Evolutionary conservation across 1,284 basidiomycete species (phyloP), one percentile per base, ranked within the genome.

Genomic region (Ceratobasidium sp.): DNA sequence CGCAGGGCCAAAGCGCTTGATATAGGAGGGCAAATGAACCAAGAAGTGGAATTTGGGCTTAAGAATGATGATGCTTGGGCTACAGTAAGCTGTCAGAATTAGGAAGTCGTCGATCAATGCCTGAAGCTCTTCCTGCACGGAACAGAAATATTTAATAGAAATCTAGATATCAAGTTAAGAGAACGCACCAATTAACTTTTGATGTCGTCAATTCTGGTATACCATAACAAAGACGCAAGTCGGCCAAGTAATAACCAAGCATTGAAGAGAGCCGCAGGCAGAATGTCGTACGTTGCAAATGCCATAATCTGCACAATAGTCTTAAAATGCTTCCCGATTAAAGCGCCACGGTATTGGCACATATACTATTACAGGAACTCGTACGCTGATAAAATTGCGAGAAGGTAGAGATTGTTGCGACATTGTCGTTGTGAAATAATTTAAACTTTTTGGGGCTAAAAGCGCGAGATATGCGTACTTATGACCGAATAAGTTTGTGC

Each of bases 291-390:
- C 0, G 82, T 41, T 72, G 80, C 78, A 73, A 84, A 84, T 0
- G 76, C 44, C 21, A 77, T 79, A 0, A 80, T 73, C 70, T 84
- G 84, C 23, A 77, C 77, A 3, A 86, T 64, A 0, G 76, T 77
- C 74, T 84, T 84, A 71, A 85, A 82, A 28, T 85, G 83, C 38
- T 80, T 80, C 9, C 84, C 82, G 59, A 85, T 81, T 0, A 86
- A 76, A 7, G 78, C 79, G 41, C 82, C 82, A 9, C 76, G 76
- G 73, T 84, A 83, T 69, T 84, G 81, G 49, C 82, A 76, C n/a
- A 85, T 80, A 73, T 83, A 83, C 3, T 66, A 32, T 7, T 79
- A 78, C 7, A 76, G 7, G n/a, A 61, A 4, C 13, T 43, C 16
- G n/a, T n/a, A n/a, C n/a, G n/a, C n/a, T n/a, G n/a, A n/a, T n/a